These are phyloP conservation scores for Ogataea angusta DNA, from an alignment of 805 yeast species.

Conservation along the genomic window DNA sequence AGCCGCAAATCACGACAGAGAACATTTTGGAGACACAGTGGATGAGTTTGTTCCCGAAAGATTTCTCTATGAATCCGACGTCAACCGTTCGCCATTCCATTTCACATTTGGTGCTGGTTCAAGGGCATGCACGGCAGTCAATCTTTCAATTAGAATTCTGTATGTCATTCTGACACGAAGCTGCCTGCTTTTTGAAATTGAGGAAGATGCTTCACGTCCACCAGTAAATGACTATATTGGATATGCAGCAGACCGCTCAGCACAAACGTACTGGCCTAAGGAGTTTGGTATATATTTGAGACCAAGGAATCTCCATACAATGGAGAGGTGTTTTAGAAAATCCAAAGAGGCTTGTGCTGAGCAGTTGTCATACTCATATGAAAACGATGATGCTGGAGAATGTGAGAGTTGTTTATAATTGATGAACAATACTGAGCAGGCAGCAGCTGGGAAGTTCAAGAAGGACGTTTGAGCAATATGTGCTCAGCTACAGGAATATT, in stretches of 20 bases:
- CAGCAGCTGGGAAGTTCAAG: too few species aligned
- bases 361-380: slow-evolving; percentile 13
- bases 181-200: slow-evolving; percentile 18
- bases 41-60: slow-evolving; percentile 23
- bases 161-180: slow-evolving; percentile 17
- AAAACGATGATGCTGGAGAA: background rate
- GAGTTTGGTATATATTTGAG: slow-evolving; percentile 16
- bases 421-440: too few species aligned
- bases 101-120: slow-evolving; percentile 26
- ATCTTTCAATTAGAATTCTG: slow-evolving; percentile 19
- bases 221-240: slow-evolving; percentile 19
- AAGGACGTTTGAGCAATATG: too few species aligned
- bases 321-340: slow-evolving; percentile 10
- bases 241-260: slow-evolving; percentile 20
- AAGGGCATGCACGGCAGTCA: slow-evolving; percentile 25
- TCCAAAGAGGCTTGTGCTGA: slow-evolving; percentile 10
- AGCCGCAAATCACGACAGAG: slow-evolving; percentile 22
- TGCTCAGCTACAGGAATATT: too few species aligned
- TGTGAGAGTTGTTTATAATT: too few species aligned
- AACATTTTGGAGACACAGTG: slow-evolving; percentile 17
- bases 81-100: slow-evolving; percentile 23
- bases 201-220: background rate
- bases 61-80: slow-evolving; percentile 10
- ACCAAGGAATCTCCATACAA: slow-evolving; percentile 8
- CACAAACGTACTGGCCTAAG: slow-evolving; percentile 24